Evolutionary conservation across 106 monocot species (phyloP).

Genomic region (Apostasia ramifera): DNA sequence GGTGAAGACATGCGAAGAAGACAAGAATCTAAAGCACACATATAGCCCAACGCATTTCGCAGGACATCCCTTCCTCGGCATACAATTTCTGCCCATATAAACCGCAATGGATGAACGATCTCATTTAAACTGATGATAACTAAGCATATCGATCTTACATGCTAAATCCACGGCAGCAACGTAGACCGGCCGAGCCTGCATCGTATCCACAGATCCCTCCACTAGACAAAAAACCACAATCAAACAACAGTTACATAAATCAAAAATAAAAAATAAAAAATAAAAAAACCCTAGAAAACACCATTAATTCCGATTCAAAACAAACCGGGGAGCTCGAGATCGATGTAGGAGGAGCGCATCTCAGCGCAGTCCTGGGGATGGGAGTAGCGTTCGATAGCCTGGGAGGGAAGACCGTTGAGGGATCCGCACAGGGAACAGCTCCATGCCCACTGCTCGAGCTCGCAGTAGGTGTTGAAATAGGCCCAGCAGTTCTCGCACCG

Average conservation of each 20-base stretch:
- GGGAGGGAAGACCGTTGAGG: conserved; percentile 62
- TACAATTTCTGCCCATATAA: no score
- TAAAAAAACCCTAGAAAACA: conserved; percentile 1
- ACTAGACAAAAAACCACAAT: conserved; percentile 5
- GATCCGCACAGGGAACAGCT: conserved; percentile 76
- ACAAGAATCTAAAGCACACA: no score
- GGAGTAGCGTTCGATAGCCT: conserved; percentile 49
- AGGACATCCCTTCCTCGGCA: no score
- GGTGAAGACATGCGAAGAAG: no score
- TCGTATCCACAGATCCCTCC: conserved; percentile 39
- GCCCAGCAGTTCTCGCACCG: conserved; percentile 96
- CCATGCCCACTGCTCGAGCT: conserved; percentile 94
- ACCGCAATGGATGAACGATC: not conserved
- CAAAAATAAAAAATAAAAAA: not conserved
- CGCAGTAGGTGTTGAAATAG: conserved; percentile 88
- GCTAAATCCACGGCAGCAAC: conserved; percentile 90
- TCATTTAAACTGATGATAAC: not conserved
- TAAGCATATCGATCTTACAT: conserved; percentile 41
- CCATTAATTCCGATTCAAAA: not conserved
- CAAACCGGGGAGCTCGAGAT: conserved; percentile 69
- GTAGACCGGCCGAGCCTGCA: conserved; percentile 77
- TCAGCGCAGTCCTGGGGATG: conserved; percentile 41
- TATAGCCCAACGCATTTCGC: no score
- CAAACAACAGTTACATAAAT: not conserved
- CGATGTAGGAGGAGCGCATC: conserved; percentile 86